These are phyloP conservation scores for Stellera chamaejasme DNA, from an alignment of 345 rosid genomes.

Conservation along the genomic window DNA sequence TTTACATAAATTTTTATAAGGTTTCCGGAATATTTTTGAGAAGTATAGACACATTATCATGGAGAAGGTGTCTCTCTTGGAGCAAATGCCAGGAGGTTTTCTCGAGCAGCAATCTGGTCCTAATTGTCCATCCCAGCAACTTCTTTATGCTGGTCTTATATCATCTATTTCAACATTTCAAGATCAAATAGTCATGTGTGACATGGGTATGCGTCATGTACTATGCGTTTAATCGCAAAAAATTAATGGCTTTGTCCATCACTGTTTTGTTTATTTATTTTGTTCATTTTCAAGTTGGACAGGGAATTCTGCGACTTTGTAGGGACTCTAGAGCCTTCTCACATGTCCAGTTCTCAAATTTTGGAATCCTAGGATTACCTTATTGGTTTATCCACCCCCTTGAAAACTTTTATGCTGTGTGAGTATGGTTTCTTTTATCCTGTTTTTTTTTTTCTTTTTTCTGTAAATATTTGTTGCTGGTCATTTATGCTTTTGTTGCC, in stretches of 20 bases:
- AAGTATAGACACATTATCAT: conserved; percentile 36
- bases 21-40: conserved; percentile 45
- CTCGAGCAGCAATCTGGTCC: conserved; percentile 39
- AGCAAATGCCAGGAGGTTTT: conserved; percentile 46
- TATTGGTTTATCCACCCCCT: conserved; percentile 64
- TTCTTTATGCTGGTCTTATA: conserved; percentile 36
- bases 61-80: conserved; percentile 57
- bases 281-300: conserved; percentile 44
- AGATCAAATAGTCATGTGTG: conserved; percentile 44
- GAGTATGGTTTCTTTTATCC: conserved; percentile 25
- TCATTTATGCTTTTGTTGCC: neutral
- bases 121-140: conserved; percentile 22
- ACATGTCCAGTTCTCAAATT: conserved; percentile 56
- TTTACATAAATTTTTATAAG: conserved; percentile 27
- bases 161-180: conserved; percentile 52
- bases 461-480: neutral
- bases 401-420: conserved; percentile 66
- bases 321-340: conserved; percentile 56
- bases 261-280: conserved; percentile 16
- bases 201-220: conserved; percentile 39
- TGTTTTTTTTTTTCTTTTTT: conserved; percentile 1
- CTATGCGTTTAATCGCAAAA: conserved; percentile 9
- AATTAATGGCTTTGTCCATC: conserved; percentile 6
- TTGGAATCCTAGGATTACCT: conserved; percentile 77
- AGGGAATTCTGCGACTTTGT: conserved; percentile 54